Conservation (phyloP, 2,329 filamentous ascomycete species). For the Tolypocladium sp. region DNA sequence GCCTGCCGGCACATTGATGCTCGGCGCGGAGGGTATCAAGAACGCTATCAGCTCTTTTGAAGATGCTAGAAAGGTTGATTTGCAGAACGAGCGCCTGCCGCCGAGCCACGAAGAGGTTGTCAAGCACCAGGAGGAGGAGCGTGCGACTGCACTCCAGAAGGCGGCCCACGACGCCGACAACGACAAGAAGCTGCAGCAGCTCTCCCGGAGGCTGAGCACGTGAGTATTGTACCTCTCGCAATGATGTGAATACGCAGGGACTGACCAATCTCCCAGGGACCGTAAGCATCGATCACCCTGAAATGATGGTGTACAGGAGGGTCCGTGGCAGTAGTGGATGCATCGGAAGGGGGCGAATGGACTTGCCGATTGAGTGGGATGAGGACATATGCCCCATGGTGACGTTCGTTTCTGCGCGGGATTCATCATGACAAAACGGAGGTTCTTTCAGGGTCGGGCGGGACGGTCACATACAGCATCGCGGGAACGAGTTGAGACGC, state of each 20-base stretch:
- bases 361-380: not conserved
- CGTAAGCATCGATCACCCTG: conserved; percentile 15
- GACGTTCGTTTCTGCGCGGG: not conserved
- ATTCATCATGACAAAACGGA: not conserved
- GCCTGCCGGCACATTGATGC: conserved; percentile 92
- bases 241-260: not conserved
- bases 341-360: not conserved
- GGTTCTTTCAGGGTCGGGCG: not conserved
- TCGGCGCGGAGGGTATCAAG: conserved; percentile 96
- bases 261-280: conserved; percentile 15
- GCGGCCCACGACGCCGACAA: conserved; percentile 86
- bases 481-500: not conserved
- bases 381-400: not conserved
- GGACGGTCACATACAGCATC: not conserved
- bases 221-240: conserved; percentile 27
- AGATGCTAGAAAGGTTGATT: conserved; percentile 90
- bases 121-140: conserved; percentile 71
- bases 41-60: conserved; percentile 96
- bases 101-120: conserved; percentile 88
- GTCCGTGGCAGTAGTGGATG: not conserved
- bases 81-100: conserved; percentile 92
- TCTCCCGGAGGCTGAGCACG: conserved; percentile 93
- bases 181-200: conserved; percentile 74
- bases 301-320: not conserved
- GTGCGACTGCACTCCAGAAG: conserved; percentile 74